Percentiles rank a stretch among this genome's conserved stretches.
Evolutionary conservation across 768 basidiomycete species (phyloP).

Genomic region (Gloeostereum incarnatum): DNA sequence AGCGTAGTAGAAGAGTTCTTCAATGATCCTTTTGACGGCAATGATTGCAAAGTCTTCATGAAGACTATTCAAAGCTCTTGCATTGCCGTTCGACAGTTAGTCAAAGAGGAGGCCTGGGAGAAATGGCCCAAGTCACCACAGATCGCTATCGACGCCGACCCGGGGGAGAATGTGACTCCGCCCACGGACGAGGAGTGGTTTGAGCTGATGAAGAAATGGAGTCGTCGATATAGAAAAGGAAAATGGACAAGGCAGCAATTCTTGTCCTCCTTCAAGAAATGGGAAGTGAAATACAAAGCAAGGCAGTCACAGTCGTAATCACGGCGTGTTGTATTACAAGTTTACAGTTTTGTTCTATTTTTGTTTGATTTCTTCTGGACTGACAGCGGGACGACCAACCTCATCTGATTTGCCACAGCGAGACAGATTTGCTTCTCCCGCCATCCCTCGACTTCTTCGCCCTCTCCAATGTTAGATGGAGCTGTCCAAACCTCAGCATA

Average conservation of each 20-base stretch:
- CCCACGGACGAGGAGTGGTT: not conserved
- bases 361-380: too few relatives aligned
- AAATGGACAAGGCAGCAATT: not conserved
- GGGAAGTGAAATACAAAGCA: constrained; percentile 1
- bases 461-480: constrained; percentile 43
- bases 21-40: not conserved
- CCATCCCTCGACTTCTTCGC: constrained; percentile 35
- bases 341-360: too few relatives aligned
- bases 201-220: not conserved
- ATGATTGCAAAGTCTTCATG: not conserved
- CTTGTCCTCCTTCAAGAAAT: not conserved
- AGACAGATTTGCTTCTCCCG: constrained; percentile 57
- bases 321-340: too few relatives aligned
- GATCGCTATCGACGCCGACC: constrained; percentile 2
- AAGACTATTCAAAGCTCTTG: not conserved
- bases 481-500: constrained; percentile 63
- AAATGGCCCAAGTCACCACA: not conserved
- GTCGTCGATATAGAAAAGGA: not conserved
- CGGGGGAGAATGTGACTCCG: not conserved
- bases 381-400: not conserved
- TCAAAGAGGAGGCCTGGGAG: not conserved
- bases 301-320: not conserved
- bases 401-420: constrained; percentile 52
- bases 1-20: not conserved
- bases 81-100: not conserved